Conservation (phyloP, 768 basidiomycete genomes). For the Naematelia encephala region DNA sequence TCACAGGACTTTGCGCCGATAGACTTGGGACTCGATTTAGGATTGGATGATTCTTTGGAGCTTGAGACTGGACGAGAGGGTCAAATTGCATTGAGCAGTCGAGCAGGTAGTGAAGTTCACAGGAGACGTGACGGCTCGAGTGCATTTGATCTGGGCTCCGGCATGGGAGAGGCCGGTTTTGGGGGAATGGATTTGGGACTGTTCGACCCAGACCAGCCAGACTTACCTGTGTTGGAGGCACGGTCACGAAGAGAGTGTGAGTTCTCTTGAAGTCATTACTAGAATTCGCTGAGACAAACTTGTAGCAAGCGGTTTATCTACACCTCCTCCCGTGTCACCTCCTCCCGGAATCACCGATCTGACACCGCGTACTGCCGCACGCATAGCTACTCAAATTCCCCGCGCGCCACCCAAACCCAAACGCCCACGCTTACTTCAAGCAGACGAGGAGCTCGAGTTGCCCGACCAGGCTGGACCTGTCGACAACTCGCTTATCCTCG, state of each 20-base stretch:
- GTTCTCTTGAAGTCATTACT: slow-evolving; percentile 25
- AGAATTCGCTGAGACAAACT: slow-evolving; percentile 42
- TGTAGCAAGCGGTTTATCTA: slow-evolving; percentile 68
- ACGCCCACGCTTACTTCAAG: slow-evolving; percentile 59
- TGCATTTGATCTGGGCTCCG: neutral
- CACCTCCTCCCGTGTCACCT: slow-evolving; percentile 61
- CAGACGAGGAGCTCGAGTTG: slow-evolving; percentile 82
- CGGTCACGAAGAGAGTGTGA: slow-evolving; percentile 58
- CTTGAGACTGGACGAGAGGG: slow-evolving; percentile 54
- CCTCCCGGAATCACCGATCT: slow-evolving; percentile 26
- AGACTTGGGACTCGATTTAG: slow-evolving; percentile 33
- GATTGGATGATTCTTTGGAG: slow-evolving; percentile 20
- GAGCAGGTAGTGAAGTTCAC: neutral
- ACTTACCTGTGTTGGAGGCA: slow-evolving; percentile 57
- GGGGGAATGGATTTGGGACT: neutral
- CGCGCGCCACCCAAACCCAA: slow-evolving; percentile 57
- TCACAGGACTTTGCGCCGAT: slow-evolving; percentile 44
- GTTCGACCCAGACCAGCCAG: slow-evolving; percentile 20
- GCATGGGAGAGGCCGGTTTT: neutral
- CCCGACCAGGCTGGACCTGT: slow-evolving; percentile 60
- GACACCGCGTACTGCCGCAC: slow-evolving; percentile 57
- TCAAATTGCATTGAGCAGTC: slow-evolving; percentile 33
- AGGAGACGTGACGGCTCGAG: slow-evolving; percentile 17
- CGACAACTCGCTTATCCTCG: slow-evolving; percentile 63
- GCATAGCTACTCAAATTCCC: slow-evolving; percentile 46